Evolutionary conservation across 495 filamentous ascomycete species (phyloP).

Genomic region (Apiosordaria backusii): DNA sequence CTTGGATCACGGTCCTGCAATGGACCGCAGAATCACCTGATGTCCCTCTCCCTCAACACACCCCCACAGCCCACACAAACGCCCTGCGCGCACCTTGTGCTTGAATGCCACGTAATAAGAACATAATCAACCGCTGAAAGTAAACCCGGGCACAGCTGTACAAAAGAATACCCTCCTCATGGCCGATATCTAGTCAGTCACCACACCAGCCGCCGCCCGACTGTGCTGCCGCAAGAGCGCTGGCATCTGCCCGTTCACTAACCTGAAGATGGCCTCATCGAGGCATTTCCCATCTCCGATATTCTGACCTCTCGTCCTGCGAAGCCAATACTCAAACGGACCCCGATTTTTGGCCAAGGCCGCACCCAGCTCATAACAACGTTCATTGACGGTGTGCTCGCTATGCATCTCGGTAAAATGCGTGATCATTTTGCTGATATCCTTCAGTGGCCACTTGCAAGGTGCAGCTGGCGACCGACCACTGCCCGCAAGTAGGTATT

Average conservation of each 20-base stretch:
- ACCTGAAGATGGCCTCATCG: constrained; percentile 31
- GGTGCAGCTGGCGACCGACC: constrained; percentile 42
- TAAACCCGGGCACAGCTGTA: not conserved
- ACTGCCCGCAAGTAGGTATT: constrained; percentile 37
- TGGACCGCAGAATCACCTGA: not conserved
- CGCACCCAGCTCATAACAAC: constrained; percentile 39
- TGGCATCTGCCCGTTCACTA: constrained; percentile 36
- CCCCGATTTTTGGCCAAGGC: constrained; percentile 41
- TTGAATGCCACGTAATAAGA: not conserved
- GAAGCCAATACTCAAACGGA: constrained; percentile 47
- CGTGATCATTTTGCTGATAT: constrained; percentile 45
- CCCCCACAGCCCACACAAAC: not conserved
- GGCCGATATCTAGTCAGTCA: not conserved
- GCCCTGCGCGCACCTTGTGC: not conserved
- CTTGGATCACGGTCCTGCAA: not conserved
- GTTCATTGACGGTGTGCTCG: constrained; percentile 37
- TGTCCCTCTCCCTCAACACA: not conserved
- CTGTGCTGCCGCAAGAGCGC: constrained; percentile 33
- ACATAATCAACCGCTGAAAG: not conserved
- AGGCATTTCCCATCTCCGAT: constrained; percentile 31
- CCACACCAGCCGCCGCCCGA: constrained; percentile 34
- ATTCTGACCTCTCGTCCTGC: constrained; percentile 34
- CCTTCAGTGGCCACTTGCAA: constrained; percentile 47
- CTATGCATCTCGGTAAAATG: constrained; percentile 45
- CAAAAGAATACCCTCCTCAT: not conserved